phyloP scores from a whole-genome alignment of 305 asterid species.

The Euphrasia arctica region DNA sequence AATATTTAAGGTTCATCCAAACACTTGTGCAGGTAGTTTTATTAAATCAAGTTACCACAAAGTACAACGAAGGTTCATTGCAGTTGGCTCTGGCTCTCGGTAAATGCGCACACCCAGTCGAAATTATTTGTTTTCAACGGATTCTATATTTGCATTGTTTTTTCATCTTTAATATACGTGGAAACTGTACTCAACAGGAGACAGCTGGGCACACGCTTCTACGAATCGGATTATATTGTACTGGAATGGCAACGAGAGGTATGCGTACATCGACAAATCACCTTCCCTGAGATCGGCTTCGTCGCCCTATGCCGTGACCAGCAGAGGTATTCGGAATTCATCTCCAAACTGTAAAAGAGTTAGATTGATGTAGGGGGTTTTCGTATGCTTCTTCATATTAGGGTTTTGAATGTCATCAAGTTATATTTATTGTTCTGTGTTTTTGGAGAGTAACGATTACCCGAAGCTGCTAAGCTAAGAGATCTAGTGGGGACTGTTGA shows the following conservation, averaged over 20 bases:
- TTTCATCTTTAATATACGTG: conserved; percentile 1
- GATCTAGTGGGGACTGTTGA: neutral
- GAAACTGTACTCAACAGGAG: conserved; percentile 54
- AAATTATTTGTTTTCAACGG: conserved; percentile 10
- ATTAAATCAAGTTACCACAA: conserved; percentile 90
- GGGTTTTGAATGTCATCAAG: too few relatives aligned
- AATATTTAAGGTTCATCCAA: too few relatives aligned
- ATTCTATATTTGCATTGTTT: neutral
- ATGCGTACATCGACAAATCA: conserved; percentile 85
- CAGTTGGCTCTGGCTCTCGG: conserved; percentile 94
- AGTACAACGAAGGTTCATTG: conserved; percentile 74
- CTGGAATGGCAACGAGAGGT: conserved; percentile 86
- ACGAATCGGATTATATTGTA: conserved; percentile 77
- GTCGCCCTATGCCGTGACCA: conserved; percentile 74
- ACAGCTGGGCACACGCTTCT: conserved; percentile 98
- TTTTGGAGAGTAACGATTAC: neutral
- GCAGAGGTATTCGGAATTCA: conserved; percentile 72
- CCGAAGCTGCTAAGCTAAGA: neutral
- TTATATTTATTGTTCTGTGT: neutral
- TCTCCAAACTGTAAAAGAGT: conserved; percentile 66
- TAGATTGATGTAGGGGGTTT: conserved; percentile 45
- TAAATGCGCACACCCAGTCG: conserved; percentile 28
- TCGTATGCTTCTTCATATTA: too few relatives aligned
- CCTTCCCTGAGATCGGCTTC: conserved; percentile 79
- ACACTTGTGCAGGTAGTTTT: conserved; percentile 60